A percentile compares a stretch with the other conserved stretches of the same genome.
Evolutionary conservation across 148 eudicot genomes (phyloP).

Genomic region (Oxyria digyna): DNA sequence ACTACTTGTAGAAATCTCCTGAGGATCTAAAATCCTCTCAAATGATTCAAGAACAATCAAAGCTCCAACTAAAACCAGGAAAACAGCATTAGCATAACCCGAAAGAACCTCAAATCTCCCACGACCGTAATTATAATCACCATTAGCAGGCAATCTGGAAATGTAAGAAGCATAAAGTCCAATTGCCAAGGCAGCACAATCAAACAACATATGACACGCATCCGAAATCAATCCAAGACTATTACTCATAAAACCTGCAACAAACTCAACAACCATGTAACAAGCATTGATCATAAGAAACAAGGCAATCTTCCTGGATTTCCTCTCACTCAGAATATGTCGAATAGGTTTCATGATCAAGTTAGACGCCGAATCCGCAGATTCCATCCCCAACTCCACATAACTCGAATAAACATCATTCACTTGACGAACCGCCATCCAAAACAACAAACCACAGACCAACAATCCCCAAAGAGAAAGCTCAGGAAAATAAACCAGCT

Average conservation of each 20-base stretch:
- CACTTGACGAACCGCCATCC: slow-evolving; percentile 60
- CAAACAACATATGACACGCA: slow-evolving; percentile 98
- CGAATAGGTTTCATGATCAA: slow-evolving; percentile 67
- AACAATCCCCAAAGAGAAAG: slow-evolving; percentile 93
- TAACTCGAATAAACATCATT: slow-evolving; percentile 33
- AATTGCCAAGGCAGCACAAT: slow-evolving; percentile 95
- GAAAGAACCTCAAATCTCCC: slow-evolving; percentile 98
- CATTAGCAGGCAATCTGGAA: slow-evolving; percentile 78
- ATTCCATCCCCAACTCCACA: slow-evolving; percentile 58
- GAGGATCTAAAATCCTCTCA: slow-evolving; percentile 95
- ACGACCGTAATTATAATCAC: slow-evolving; percentile 82
- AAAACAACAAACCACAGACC: slow-evolving; percentile 60
- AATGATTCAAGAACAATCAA: slow-evolving; percentile 79
- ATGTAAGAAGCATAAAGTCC: slow-evolving; percentile 96
- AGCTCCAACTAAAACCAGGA: slow-evolving; percentile 90
- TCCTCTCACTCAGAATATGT: slow-evolving; percentile 81
- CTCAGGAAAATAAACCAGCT: slow-evolving; percentile 83
- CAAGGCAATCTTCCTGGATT: slow-evolving; percentile 94
- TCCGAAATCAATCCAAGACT: slow-evolving; percentile 97
- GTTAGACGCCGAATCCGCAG: slow-evolving; percentile 40
- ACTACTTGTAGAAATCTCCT: slow-evolving; percentile 83
- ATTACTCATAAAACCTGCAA: slow-evolving; percentile 92
- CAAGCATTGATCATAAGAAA: slow-evolving; percentile 85
- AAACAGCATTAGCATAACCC: slow-evolving; percentile 94
- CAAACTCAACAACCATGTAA: slow-evolving; percentile 94